A percentile compares a stretch with the other conserved stretches of the same genome.
These are phyloP conservation scores for Actinomucor elegans DNA, from an alignment of 371 early-diverging fungal species.

Conservation along the genomic window DNA sequence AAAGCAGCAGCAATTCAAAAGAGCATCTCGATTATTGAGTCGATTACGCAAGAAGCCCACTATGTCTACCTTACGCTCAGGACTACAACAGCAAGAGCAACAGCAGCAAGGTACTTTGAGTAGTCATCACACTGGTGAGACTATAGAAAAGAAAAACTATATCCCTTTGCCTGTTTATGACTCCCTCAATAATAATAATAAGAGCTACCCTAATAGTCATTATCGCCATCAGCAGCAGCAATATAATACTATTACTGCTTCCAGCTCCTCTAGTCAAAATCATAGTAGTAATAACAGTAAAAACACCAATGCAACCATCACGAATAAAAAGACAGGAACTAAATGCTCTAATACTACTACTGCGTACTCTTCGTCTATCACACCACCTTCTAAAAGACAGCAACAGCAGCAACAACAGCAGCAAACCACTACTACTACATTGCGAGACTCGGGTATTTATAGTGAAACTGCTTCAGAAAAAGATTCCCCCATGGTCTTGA, in stretches of 20 bases:
- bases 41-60: slow-evolving; percentile 31
- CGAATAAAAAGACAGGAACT: background rate
- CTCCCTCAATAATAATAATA: too few relatives aligned
- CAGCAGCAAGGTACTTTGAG: background rate
- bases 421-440: background rate
- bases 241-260: background rate
- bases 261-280: background rate
- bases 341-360: background rate
- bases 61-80: background rate
- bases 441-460: slow-evolving; percentile 42
- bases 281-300: background rate
- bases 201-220: too few relatives aligned
- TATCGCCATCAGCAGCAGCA: too few relatives aligned
- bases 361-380: background rate
- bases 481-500: slow-evolving; percentile 8
- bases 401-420: slow-evolving; percentile 2
- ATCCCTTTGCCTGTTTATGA: slow-evolving; percentile 14
- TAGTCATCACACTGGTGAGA: background rate
- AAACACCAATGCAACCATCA: background rate
- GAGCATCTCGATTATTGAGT: slow-evolving; percentile 33
- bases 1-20: slow-evolving; percentile 17
- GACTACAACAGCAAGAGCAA: background rate
- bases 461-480: slow-evolving; percentile 36
- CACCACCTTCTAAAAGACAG: background rate
- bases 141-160: slow-evolving; percentile 2